Conservation (phyloP, 192 early-diverging fungal species). For the Gonapodya sp. region DNA sequence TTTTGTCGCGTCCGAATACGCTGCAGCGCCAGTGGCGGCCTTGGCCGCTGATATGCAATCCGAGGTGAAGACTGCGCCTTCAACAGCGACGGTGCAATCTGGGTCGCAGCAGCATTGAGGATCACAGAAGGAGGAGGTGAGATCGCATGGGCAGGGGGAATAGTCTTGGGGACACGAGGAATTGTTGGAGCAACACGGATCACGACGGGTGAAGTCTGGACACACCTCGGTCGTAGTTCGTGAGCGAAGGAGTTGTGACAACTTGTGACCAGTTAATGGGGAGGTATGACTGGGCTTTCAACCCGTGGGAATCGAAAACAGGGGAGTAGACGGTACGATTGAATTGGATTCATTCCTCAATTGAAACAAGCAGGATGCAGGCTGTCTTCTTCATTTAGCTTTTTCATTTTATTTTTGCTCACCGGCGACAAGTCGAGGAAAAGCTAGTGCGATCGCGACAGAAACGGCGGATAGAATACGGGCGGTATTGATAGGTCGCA, state of each 20-base stretch:
- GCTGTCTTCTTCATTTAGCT: too few relatives aligned
- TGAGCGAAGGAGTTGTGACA: background rate
- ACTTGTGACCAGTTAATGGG: background rate
- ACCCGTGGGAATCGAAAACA: too few relatives aligned
- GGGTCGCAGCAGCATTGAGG: background rate
- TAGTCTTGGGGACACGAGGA: too few relatives aligned
- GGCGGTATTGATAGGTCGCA: too few relatives aligned
- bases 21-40: background rate
- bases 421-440: too few relatives aligned
- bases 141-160: background rate
- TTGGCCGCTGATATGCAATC: background rate
- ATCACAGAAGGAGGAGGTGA: background rate
- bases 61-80: background rate
- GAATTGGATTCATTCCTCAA: too few relatives aligned
- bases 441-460: too few relatives aligned
- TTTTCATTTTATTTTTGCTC: too few relatives aligned
- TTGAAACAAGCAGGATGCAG: too few relatives aligned
- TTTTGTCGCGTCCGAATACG: background rate
- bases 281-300: background rate
- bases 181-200: background rate
- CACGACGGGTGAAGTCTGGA: background rate
- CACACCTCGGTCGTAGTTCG: background rate
- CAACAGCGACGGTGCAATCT: background rate
- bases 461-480: too few relatives aligned
- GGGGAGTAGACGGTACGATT: too few relatives aligned